These are phyloP conservation scores for Pestalotiopsis sp. DNA, from an alignment of 2,329 filamentous ascomycete genomes.

Conservation along the genomic window DNA sequence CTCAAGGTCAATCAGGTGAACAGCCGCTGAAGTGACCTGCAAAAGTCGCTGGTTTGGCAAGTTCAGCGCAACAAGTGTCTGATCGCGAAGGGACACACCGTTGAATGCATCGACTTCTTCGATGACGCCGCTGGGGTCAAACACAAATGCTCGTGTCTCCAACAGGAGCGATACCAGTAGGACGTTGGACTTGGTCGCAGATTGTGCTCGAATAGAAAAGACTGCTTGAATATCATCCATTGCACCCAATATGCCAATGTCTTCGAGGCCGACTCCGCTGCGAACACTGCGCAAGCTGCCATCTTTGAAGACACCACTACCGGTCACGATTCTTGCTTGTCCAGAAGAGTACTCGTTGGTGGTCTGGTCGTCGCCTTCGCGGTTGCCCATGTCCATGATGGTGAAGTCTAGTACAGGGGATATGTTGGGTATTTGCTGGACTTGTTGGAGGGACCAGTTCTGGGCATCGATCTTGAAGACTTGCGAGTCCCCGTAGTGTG, in stretches of 20 bases:
- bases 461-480: constrained; percentile 60
- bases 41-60: constrained; percentile 66
- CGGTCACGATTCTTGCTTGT: constrained; percentile 90
- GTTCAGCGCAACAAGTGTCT: constrained; percentile 73
- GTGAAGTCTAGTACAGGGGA: constrained; percentile 92
- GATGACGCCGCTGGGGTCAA: constrained; percentile 74
- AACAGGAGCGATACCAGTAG: constrained; percentile 80
- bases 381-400: constrained; percentile 93
- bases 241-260: constrained; percentile 80
- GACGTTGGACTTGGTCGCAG: constrained; percentile 61
- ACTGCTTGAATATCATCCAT: constrained; percentile 74
- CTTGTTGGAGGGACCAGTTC: constrained; percentile 44
- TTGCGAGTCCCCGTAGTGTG: constrained; percentile 91
- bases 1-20: constrained; percentile 65
- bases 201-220: constrained; percentile 65
- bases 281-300: constrained; percentile 88
- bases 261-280: constrained; percentile 91
- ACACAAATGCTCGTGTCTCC: constrained; percentile 82
- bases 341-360: constrained; percentile 93
- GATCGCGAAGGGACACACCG: constrained; percentile 69
- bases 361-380: constrained; percentile 72
- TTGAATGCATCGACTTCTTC: constrained; percentile 83
- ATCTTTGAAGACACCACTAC: constrained; percentile 87
- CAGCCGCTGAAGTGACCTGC: constrained; percentile 72
- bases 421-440: constrained; percentile 82